These are phyloP conservation scores for Solanum ahanhuiri DNA, from an alignment of 257 asterid species.

Conservation along the genomic window DNA sequence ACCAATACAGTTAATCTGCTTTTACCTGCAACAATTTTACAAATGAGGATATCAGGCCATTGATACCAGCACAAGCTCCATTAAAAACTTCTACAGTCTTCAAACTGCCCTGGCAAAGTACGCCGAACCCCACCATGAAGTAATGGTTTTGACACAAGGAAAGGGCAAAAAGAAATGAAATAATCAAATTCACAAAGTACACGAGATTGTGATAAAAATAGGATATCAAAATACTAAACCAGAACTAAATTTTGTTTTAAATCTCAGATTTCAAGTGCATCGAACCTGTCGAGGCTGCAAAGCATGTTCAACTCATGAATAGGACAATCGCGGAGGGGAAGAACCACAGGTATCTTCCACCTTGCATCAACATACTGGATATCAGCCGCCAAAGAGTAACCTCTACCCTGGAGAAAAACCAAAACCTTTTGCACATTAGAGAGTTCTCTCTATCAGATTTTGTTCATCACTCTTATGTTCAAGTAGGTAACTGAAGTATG, in stretches of 20 bases:
- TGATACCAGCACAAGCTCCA: too few species aligned
- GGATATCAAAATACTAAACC: too few species aligned
- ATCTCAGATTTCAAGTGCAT: not conserved
- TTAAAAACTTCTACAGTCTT: too few species aligned
- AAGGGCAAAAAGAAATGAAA: too few species aligned
- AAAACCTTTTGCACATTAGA: not conserved
- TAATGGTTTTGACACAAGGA: too few species aligned
- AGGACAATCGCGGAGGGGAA: constrained; percentile 88
- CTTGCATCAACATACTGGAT: constrained; percentile 88
- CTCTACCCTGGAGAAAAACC: constrained; percentile 57
- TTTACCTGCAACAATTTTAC: too few species aligned
- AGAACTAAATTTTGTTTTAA: not conserved
- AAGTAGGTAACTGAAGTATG: not conserved
- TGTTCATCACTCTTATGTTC: not conserved
- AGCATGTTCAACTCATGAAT: constrained; percentile 58
- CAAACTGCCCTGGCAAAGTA: too few species aligned
- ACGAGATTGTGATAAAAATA: too few species aligned
- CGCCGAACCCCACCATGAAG: too few species aligned
- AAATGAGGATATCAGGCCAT: too few species aligned
- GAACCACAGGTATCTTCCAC: constrained; percentile 73
- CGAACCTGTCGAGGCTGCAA: constrained; percentile 85
- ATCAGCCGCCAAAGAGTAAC: constrained; percentile 79
- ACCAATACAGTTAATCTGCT: too few species aligned
- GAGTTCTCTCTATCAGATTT: not conserved
- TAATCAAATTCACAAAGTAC: too few species aligned